Base-by-base conservation (phyloP, 257 asterid species). In the Nicotiana paniculata region DNA sequence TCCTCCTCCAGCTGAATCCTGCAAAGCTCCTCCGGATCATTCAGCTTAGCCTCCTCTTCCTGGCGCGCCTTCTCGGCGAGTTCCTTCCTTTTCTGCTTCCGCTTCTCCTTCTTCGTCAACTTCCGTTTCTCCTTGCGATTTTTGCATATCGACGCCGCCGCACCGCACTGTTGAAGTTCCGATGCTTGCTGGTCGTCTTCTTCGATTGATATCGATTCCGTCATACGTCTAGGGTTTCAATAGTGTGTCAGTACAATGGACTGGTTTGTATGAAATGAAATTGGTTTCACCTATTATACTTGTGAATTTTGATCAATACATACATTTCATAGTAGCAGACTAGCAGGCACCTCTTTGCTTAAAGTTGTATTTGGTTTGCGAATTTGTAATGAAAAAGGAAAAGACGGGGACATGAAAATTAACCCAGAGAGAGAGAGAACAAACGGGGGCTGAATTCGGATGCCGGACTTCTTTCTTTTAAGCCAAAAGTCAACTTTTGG, bases 11-110 rank as follows among this genome's bases (percentile, higher is more conserved):
- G 84, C 84, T 86, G 94, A 82, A 93, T 86, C 76, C 92, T 87
- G 81, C 77, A 87, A 88, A 78, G 97, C 93, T 92, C 96, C 84
- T 88, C 91, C 5, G 95, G 97, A 77, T 96, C 98, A 62, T 91
- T 87, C 43, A 93, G 89, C 81, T 90, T 88, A 67, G 92, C 88
- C 86, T 92, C 97, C 88, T 91, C 96, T 84, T 92, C 92, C 59
- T 79, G 85, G 16, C 95, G 97, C 66, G 84, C 93, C 85, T 84
- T 79, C 91, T 91, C 94, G 12, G 98, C 99, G 66, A 87, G 57
- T 83, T 91, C 99, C 89, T 87, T 91, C 90, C 98, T 87, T 89
- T 85, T 92, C 83, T 92, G 91, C 91, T 92, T 94, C 90, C 99
- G 81, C 90, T 93, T 96, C 86, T 93, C 98, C 90, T 89, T 92